Evolutionary conservation across 2,329 filamentous ascomycete species (phyloP).

Genomic region (Talaromyces sp.): DNA sequence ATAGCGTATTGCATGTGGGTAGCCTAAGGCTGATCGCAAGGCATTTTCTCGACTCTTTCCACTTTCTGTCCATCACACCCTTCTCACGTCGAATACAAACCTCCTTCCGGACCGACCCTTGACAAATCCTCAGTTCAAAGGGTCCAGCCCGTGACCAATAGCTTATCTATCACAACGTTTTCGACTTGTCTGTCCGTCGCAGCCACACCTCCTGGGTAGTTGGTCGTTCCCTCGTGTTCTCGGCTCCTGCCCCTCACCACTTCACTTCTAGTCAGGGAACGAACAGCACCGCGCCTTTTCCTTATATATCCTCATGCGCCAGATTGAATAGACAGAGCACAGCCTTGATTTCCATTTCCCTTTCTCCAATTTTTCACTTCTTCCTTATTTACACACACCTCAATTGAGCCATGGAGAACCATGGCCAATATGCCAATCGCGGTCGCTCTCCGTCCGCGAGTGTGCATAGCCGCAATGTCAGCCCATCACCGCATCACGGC

Average conservation of each 20-base stretch:
- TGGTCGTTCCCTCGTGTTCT: conserved; percentile 4
- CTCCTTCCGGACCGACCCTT: neutral
- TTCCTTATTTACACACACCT: neutral
- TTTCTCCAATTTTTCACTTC: neutral
- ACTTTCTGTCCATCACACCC: neutral
- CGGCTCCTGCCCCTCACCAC: conserved; percentile 13
- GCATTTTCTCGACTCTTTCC: conserved; percentile 15
- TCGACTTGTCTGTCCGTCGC: neutral
- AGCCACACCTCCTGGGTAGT: neutral
- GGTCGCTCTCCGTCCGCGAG: conserved; percentile 39
- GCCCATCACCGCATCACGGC: conserved; percentile 40
- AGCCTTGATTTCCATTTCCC: conserved; percentile 5
- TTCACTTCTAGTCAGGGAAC: conserved; percentile 4
- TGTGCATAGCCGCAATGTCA: conserved; percentile 43
- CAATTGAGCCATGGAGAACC: conserved; percentile 19
- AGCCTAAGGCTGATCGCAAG: conserved; percentile 22
- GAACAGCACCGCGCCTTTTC: neutral
- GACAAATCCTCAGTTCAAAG: neutral
- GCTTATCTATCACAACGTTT: neutral
- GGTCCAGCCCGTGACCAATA: neutral
- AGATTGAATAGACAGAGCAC: conserved; percentile 3
- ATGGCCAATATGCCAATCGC: conserved; percentile 24
- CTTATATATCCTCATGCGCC: conserved; percentile 5
- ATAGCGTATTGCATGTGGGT: conserved; percentile 4
- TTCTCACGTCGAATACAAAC: neutral